phyloP scores from a whole-genome alignment of 306 rosid genomes.

The Mimosa bimucronata region DNA sequence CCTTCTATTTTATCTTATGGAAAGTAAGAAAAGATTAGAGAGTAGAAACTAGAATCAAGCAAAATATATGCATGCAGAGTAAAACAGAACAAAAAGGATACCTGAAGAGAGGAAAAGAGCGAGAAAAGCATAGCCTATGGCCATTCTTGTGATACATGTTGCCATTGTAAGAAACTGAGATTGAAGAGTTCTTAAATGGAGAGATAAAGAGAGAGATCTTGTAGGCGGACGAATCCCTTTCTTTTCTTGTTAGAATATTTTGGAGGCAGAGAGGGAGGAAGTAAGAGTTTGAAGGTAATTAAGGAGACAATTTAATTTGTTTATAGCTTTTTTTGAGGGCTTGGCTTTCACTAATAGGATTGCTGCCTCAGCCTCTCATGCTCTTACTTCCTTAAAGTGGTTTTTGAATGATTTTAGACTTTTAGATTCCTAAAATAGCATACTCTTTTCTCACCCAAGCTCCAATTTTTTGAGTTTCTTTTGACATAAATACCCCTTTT shows the following conservation, averaged over 20 bases:
- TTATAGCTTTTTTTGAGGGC: background rate
- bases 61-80: background rate
- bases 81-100: conserved; percentile 7
- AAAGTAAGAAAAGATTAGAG: background rate
- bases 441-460: background rate
- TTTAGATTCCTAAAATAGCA: background rate
- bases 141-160: conserved; percentile 37
- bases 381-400: background rate
- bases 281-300: conserved; percentile 3
- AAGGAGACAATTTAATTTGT: background rate
- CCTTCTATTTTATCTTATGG: background rate
- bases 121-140: conserved; percentile 45
- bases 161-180: conserved; percentile 46
- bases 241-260: background rate
- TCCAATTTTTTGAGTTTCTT: background rate
- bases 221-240: conserved; percentile 6
- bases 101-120: conserved; percentile 58
- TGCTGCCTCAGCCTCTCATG: background rate
- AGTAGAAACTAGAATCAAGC: background rate
- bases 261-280: background rate
- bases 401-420: background rate
- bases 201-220: background rate
- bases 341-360: conserved; percentile 2
- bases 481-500: background rate
- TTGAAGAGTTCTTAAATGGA: conserved; percentile 13